Evolutionary conservation across 345 rosid species (phyloP), one percentile per base, ranked within the genome.

Genomic region (Mallotus nudiflorus): DNA sequence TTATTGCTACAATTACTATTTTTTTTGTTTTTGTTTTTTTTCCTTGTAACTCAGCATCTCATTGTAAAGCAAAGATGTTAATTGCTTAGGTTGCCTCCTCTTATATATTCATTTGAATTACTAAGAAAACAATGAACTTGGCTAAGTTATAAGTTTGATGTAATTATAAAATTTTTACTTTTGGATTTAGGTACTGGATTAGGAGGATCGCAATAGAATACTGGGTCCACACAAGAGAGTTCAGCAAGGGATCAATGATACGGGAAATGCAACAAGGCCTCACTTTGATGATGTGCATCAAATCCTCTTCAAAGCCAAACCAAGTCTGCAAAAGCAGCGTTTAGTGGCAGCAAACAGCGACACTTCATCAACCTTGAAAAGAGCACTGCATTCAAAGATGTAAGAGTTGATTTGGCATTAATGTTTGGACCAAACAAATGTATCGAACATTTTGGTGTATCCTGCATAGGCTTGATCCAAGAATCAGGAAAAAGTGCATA

Each of bases 231-330:
- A 82, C 72, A 82, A 85, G 81, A 89, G 86, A 82, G 90, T 93
- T 57, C 82, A 78, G 65, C 81, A 87, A 60, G 91, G 98, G 98
- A 80, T 91, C 56, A 90, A 85, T 75, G 74, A 73, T 72, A 89
- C 94, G n/a, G 89, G 77, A 71, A 80, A 78, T 19, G 91, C 91
- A 27, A 88, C 90, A 1, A 78, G 68, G 57, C 96, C 97, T 54
- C 86, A 89, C 76, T 93, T 93, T 73, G 91, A 91, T 65, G 93
- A 85, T 69, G 91, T 87, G 57, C 92, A 89, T 70, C 62, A 85
- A 55, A 29, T 60, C 71, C 77, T 93, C 74, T 82, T 77, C 72
- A 79, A 42, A 73, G 81, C 57, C 69, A 88, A 85, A 78, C 82
- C 57, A 16, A 73, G 19, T 33, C 56, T 82, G 8, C 79, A 82